Evolutionary conservation across 2,329 filamentous ascomycete genomes (phyloP).

Genomic region (Sarocladiaceae sp.): DNA sequence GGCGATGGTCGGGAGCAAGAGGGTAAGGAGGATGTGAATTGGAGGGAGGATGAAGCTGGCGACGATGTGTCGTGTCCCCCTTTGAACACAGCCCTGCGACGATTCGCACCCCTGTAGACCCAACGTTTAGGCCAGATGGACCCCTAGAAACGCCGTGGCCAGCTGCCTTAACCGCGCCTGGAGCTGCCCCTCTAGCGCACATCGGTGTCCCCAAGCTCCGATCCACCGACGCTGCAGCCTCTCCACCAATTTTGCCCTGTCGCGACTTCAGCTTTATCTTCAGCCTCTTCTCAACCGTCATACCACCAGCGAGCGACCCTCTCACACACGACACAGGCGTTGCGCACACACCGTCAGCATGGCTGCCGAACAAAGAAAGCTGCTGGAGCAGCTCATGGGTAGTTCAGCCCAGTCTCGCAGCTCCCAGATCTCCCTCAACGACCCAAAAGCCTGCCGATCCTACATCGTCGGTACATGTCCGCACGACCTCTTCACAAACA

Average conservation of each 20-base stretch:
- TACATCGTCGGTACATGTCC: slow-evolving; percentile 93
- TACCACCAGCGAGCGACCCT: slow-evolving; percentile 7
- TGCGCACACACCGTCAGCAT: slow-evolving; percentile 42
- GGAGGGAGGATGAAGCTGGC: slow-evolving; percentile 3
- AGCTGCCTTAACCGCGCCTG: neutral
- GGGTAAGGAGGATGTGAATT: neutral
- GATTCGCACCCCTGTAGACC: neutral
- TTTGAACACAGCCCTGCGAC: too few relatives aligned
- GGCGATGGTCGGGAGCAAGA: neutral
- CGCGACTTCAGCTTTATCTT: neutral
- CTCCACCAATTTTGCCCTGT: neutral
- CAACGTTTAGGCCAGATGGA: neutral
- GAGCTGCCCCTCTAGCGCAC: neutral
- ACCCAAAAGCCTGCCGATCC: slow-evolving; percentile 91
- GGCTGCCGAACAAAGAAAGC: slow-evolving; percentile 96
- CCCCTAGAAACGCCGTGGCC: neutral
- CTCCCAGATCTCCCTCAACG: slow-evolving; percentile 80
- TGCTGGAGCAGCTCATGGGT: slow-evolving; percentile 96
- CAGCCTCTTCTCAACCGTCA: neutral
- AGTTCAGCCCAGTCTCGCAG: slow-evolving; percentile 68
- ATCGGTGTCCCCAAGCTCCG: slow-evolving; percentile 7
- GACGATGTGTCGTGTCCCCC: slow-evolving; percentile 8
- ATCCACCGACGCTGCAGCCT: slow-evolving; percentile 1
- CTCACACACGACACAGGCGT: neutral
- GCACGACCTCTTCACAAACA: slow-evolving; percentile 99